phyloP scores from a whole-genome alignment of 805 yeast genomes.

The Candida maesae region DNA sequence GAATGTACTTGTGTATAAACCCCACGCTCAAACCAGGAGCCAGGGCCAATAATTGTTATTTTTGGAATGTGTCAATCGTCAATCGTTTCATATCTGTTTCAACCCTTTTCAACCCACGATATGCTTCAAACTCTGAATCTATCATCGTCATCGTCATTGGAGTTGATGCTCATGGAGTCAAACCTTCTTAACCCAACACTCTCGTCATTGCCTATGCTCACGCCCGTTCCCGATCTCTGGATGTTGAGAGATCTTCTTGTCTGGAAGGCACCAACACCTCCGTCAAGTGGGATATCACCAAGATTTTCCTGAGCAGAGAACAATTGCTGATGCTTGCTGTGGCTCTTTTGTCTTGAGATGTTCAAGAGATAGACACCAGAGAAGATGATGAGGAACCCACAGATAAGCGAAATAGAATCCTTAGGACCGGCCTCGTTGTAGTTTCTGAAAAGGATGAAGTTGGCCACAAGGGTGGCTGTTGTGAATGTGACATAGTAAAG shows the following conservation, averaged over 20 bases:
- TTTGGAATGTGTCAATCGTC: too few relatives aligned
- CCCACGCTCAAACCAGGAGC: background rate
- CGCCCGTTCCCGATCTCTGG: conserved; percentile 37
- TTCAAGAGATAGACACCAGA: conserved; percentile 83
- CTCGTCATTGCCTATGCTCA: conserved; percentile 37
- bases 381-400: conserved; percentile 84
- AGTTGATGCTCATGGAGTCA: conserved; percentile 51
- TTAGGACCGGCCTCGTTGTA: conserved; percentile 80
- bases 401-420: conserved; percentile 73
- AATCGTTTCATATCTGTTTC: too few relatives aligned
- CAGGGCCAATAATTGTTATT: too few relatives aligned
- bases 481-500: conserved; percentile 89
- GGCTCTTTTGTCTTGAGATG: conserved; percentile 64
- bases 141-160: conserved; percentile 33
- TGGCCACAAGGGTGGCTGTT: conserved; percentile 80
- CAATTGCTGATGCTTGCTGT: conserved; percentile 35
- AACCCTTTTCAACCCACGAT: too few relatives aligned
- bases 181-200: conserved; percentile 54
- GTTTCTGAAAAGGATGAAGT: conserved; percentile 81
- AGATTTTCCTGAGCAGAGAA: conserved; percentile 47
- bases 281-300: conserved; percentile 77
- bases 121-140: conserved; percentile 27
- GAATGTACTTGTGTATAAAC: too few relatives aligned
- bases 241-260: conserved; percentile 74
- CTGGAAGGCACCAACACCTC: conserved; percentile 74